phyloP scores from a whole-genome alignment of 352 stramenopile species.

The Pythium graminicola region DNA sequence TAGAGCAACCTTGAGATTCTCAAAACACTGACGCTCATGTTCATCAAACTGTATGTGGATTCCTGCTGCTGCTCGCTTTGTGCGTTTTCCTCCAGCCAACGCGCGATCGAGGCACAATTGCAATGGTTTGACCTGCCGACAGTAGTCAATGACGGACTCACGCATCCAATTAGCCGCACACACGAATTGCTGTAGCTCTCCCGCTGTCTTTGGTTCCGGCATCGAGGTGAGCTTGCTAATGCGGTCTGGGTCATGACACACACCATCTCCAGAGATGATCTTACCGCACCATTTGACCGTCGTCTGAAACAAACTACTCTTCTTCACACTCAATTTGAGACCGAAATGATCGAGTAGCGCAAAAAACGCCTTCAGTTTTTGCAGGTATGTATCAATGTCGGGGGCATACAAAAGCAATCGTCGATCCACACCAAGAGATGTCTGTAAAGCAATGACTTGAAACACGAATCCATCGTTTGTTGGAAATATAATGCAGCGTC shows the following conservation, averaged over 20 bases:
- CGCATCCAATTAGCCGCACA: slow-evolving; percentile 21
- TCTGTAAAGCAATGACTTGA: slow-evolving; percentile 12
- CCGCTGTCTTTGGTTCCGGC: background rate
- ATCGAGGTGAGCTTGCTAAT: slow-evolving; percentile 2
- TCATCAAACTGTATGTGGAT: background rate
- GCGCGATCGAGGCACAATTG: background rate
- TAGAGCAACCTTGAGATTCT: slow-evolving; percentile 1
- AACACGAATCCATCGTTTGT: slow-evolving; percentile 15
- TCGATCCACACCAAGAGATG: slow-evolving; percentile 26
- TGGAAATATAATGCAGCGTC: slow-evolving; percentile 24
- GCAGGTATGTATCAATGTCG: too few species aligned
- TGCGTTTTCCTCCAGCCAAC: background rate
- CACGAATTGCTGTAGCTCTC: slow-evolving; percentile 17
- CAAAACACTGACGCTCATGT: background rate
- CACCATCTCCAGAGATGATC: background rate
- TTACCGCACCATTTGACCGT: slow-evolving; percentile 17
- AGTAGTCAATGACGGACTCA: slow-evolving; percentile 14
- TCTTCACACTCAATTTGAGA: slow-evolving; percentile 14
- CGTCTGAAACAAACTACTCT: background rate
- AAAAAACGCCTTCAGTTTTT: slow-evolving; percentile 8
- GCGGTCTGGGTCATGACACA: slow-evolving; percentile 7
- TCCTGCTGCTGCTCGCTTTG: slow-evolving; percentile 4
- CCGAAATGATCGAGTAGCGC: slow-evolving; percentile 6
- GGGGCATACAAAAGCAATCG: too few species aligned
- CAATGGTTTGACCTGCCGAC: slow-evolving; percentile 10